These are phyloP conservation scores for Citrullus colocynthis DNA, from an alignment of 306 rosid genomes.

Conservation along the genomic window DNA sequence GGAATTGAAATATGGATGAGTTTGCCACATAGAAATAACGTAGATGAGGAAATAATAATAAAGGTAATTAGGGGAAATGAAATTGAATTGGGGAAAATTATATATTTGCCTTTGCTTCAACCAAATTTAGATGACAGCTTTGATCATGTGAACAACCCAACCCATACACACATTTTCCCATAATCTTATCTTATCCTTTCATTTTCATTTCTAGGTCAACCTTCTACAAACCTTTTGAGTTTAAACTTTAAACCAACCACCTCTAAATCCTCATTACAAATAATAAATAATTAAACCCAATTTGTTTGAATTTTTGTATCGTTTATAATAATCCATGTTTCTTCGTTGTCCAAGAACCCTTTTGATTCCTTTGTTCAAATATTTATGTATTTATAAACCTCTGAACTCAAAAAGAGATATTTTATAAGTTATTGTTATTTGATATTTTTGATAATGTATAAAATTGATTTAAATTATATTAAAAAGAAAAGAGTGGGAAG, in stretches of 20 bases:
- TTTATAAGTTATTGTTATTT: too few species aligned
- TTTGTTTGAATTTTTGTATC: too few species aligned
- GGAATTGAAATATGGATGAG: background rate
- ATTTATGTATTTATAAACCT: too few species aligned
- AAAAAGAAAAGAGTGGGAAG: background rate
- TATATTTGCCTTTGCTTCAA: background rate
- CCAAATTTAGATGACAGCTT: background rate
- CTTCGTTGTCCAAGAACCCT: too few species aligned
- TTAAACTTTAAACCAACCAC: background rate
- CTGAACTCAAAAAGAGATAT: too few species aligned
- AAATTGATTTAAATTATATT: too few species aligned
- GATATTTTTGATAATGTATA: background rate
- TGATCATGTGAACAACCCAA: background rate
- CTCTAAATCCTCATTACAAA: too few species aligned
- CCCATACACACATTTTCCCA: background rate
- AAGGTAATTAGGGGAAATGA: background rate
- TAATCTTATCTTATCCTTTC: background rate
- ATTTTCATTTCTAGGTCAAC: background rate
- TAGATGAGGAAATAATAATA: background rate
- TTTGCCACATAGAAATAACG: background rate
- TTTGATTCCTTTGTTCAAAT: background rate
- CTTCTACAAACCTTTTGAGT: background rate
- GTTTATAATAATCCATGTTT: too few species aligned
- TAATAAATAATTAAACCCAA: too few species aligned
- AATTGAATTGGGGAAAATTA: too few species aligned